These are phyloP conservation scores for Colletotrichum cordylinicola DNA, from an alignment of 2,329 filamentous ascomycete species.

Conservation along the genomic window DNA sequence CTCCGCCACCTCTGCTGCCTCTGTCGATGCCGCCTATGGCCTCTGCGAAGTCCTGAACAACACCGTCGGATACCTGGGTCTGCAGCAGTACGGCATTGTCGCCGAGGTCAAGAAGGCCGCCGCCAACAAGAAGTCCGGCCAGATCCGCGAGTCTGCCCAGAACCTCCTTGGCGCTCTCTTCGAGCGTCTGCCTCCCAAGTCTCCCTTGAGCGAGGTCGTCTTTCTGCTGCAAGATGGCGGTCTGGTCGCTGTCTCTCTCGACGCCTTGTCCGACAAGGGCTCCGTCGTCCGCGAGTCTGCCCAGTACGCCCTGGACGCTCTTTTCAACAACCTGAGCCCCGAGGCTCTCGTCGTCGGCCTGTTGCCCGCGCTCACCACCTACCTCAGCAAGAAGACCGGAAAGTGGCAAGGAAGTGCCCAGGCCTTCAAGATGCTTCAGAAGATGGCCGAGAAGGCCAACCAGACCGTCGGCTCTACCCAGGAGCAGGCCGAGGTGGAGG, in stretches of 20 bases:
- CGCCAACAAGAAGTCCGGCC: constrained; percentile 89
- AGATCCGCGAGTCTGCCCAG: constrained; percentile 88
- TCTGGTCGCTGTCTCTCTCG: constrained; percentile 75
- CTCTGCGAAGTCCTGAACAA: constrained; percentile 65
- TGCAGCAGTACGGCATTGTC: constrained; percentile 59
- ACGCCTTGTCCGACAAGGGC: constrained; percentile 89
- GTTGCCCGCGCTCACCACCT: constrained; percentile 75
- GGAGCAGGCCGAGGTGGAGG: constrained; percentile 87
- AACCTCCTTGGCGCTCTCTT: constrained; percentile 93
- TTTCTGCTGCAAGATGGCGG: constrained; percentile 84
- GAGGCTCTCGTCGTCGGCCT: constrained; percentile 86
- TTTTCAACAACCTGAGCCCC: constrained; percentile 79
- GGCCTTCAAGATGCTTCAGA: constrained; percentile 83
- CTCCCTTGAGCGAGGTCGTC: constrained; percentile 79
- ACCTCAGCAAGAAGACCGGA: constrained; percentile 82
- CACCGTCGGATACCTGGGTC: constrained; percentile 58
- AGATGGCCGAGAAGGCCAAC: constrained; percentile 94
- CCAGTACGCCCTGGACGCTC: constrained; percentile 89
- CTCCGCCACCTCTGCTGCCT: constrained; percentile 70
- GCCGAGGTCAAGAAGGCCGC: constrained; percentile 74
- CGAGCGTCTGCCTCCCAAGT: constrained; percentile 81
- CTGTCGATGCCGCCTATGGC: constrained; percentile 68
- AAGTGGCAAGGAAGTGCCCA: constrained; percentile 98
- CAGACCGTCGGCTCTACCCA: constrained; percentile 78
- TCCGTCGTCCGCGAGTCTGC: constrained; percentile 88